Conservation (phyloP, 1,139 yeast genomes). For the Nematodospora anomalae region DNA sequence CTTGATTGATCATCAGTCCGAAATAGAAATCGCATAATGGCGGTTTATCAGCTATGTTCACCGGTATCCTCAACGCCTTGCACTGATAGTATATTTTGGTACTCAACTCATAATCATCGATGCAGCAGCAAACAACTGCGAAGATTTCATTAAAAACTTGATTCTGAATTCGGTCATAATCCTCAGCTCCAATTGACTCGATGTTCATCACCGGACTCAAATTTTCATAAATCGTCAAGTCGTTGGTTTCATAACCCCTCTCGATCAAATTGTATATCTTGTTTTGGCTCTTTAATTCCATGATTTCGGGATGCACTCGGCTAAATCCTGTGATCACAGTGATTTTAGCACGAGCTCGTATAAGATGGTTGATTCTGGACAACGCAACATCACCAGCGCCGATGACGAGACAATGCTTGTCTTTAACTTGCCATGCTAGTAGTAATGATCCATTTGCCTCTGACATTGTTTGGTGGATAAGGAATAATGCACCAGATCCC, state of each 20-base stretch:
- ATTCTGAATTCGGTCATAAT: conserved; percentile 34
- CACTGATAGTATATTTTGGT: conserved; percentile 60
- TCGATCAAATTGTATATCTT: conserved; percentile 39
- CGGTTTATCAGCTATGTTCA: conserved; percentile 85
- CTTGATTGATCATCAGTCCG: conserved; percentile 76
- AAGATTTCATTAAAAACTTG: conserved; percentile 43
- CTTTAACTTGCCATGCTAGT: conserved; percentile 71
- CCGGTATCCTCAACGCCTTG: conserved; percentile 57
- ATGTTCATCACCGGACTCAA: conserved; percentile 15
- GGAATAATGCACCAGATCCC: too few relatives aligned
- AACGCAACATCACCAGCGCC: conserved; percentile 86
- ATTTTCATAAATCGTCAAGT: conserved; percentile 51
- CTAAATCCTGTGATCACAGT: conserved; percentile 60
- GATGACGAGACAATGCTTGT: conserved; percentile 66
- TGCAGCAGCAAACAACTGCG: conserved; percentile 71
- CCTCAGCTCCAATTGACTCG: conserved; percentile 24
- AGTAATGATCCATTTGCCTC: conserved; percentile 54
- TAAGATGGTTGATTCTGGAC: conserved; percentile 63
- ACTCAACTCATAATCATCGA: conserved; percentile 68
- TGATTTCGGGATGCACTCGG: conserved; percentile 45
- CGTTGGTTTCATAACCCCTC: conserved; percentile 44
- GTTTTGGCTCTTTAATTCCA: conserved; percentile 39
- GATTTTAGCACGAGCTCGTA: conserved; percentile 68
- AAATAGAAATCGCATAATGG: conserved; percentile 81
- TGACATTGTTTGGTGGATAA: too few relatives aligned